phyloP scores from a whole-genome alignment of 805 yeast genomes.

The Starmera pachycereana region DNA sequence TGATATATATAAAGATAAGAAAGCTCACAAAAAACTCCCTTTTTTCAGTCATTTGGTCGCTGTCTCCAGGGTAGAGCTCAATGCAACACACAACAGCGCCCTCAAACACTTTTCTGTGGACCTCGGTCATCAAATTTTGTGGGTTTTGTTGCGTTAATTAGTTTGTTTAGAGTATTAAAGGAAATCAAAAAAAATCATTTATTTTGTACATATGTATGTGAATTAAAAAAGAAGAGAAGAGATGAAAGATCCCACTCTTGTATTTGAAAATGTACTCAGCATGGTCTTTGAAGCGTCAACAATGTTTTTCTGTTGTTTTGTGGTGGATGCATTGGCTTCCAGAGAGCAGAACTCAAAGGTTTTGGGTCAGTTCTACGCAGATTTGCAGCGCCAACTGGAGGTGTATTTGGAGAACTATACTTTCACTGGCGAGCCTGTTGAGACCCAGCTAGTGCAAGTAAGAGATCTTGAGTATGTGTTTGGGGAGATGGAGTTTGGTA shows the following conservation, averaged over 20 bases:
- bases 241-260: too few species aligned
- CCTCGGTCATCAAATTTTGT: conserved; percentile 13
- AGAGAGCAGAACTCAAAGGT: conserved; percentile 8
- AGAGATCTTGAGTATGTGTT: conserved; percentile 12
- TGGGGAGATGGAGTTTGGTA: conserved; percentile 35
- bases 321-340: conserved; percentile 20
- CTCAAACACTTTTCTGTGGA: conserved; percentile 38
- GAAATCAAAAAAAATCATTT: too few species aligned
- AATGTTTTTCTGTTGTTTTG: conserved; percentile 19
- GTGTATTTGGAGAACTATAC: conserved; percentile 31
- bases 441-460: conserved; percentile 1
- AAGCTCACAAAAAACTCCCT: conserved; percentile 6
- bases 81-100: conserved; percentile 41
- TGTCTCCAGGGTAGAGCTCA: conserved; percentile 15
- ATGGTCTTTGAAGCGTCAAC: neutral
- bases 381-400: conserved; percentile 16
- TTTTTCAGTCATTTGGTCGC: conserved; percentile 10
- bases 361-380: conserved; percentile 9
- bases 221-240: too few species aligned
- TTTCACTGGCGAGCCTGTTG: conserved; percentile 26
- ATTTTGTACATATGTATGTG: too few species aligned
- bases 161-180: too few species aligned
- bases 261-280: too few species aligned
- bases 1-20: too few species aligned
- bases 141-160: too few species aligned